Evolutionary conservation across 2,329 filamentous ascomycete genomes (phyloP).

Genomic region (Colletotrichum brevisporum): DNA sequence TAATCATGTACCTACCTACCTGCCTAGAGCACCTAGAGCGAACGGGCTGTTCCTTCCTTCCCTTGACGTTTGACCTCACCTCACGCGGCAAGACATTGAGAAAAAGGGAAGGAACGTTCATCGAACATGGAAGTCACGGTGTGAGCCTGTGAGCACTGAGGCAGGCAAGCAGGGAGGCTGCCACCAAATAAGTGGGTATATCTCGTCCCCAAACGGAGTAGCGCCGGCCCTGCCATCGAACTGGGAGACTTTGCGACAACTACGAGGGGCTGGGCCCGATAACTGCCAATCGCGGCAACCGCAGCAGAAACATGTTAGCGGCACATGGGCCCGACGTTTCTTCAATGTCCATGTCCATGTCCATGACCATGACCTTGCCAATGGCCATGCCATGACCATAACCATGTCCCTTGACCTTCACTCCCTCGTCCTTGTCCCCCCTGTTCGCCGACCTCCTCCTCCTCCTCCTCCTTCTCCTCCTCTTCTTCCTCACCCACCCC

Average conservation of each 20-base stretch:
- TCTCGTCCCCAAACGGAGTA: neutral
- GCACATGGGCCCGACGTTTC: neutral
- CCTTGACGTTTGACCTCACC: neutral
- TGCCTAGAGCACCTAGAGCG: too few relatives aligned
- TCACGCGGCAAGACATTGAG: neutral
- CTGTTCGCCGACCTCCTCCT: neutral
- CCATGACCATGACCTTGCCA: too few relatives aligned
- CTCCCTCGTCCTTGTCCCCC: neutral
- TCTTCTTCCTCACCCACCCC: neutral
- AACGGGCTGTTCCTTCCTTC: neutral
- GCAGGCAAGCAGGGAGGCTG: slow-evolving; percentile 6
- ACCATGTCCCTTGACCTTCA: too few relatives aligned
- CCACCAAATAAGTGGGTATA: neutral
- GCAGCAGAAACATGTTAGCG: slow-evolving; percentile 13
- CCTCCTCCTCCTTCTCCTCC: neutral
- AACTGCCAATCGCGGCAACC: slow-evolving; percentile 32
- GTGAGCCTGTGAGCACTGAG: neutral
- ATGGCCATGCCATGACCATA: too few relatives aligned
- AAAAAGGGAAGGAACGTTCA: slow-evolving; percentile 1
- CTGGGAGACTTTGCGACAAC: slow-evolving; percentile 34
- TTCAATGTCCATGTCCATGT: neutral
- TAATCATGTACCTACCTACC: too few relatives aligned
- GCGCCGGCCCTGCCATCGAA: slow-evolving; percentile 20
- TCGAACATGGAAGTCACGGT: slow-evolving; percentile 9
- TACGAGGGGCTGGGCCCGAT: slow-evolving; percentile 22